Conservation (phyloP, 2,329 filamentous ascomycete species). For the Clonostachys chloroleuca region DNA sequence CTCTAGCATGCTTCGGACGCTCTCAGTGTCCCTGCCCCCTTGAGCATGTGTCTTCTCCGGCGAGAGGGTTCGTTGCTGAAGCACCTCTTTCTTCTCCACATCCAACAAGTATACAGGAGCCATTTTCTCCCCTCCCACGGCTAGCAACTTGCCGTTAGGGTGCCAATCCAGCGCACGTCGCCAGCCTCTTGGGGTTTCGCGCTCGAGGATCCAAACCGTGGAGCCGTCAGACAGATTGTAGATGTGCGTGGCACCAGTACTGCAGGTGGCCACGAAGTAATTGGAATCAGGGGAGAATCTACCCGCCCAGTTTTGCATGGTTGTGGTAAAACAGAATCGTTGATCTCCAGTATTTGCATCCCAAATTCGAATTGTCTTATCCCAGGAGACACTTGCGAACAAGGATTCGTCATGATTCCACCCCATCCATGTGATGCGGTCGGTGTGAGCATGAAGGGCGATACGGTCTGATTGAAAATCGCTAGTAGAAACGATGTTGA, state of each 20-base stretch:
- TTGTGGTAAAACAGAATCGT: neutral
- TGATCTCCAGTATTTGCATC: neutral
- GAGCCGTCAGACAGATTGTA: neutral
- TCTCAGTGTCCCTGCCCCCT: too few species aligned
- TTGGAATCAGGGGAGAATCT: constrained; percentile 1
- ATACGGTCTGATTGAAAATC: neutral
- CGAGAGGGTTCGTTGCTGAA: neutral
- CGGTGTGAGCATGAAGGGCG: constrained; percentile 1
- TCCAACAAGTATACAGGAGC: neutral
- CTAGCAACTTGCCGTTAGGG: neutral
- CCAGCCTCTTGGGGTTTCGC: neutral
- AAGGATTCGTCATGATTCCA: constrained; percentile 4
- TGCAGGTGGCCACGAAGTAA: constrained; percentile 1
- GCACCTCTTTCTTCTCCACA: neutral
- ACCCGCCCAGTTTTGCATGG: constrained; percentile 4
- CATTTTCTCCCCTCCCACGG: neutral
- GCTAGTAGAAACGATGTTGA: neutral
- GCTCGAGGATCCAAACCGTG: neutral
- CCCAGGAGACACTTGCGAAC: constrained; percentile 2
- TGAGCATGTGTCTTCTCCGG: neutral
- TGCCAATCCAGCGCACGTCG: constrained; percentile 4
- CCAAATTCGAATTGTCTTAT: constrained; percentile 3
- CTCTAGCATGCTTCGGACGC: too few species aligned
- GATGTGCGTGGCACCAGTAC: neutral
- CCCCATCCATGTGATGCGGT: constrained; percentile 2